Evolutionary conservation across 2,329 filamentous ascomycete species (phyloP).

Genomic region (Aspergillus floridensis): DNA sequence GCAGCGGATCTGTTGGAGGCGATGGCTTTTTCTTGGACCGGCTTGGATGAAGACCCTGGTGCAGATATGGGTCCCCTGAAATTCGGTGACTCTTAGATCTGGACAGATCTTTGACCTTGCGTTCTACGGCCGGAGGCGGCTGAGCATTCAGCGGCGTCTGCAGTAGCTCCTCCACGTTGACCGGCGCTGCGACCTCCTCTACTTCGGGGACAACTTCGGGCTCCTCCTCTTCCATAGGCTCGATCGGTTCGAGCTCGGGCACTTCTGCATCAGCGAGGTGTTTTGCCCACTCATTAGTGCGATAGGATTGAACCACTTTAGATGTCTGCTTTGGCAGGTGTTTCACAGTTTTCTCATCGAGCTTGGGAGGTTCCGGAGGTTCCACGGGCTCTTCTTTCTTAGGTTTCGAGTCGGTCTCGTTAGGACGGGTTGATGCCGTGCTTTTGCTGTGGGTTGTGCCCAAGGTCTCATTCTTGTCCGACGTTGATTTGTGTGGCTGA

Average conservation of each 20-base stretch:
- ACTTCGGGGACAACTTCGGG: conserved; percentile 29
- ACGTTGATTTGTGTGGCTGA: not conserved
- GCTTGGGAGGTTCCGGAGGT: conserved; percentile 20
- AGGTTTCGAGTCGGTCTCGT: conserved; percentile 3
- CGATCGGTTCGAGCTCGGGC: conserved; percentile 58
- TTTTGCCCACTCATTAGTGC: conserved; percentile 96
- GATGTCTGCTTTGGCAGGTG: conserved; percentile 70
- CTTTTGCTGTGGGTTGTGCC: not conserved
- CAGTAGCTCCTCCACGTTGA: conserved; percentile 63
- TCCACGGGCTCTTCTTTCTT: conserved; percentile 22
- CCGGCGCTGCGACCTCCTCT: conserved; percentile 58
- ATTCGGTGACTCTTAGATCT: conserved; percentile 17
- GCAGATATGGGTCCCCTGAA: conserved; percentile 14
- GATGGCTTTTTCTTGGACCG: conserved; percentile 13
- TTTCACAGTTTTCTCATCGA: conserved; percentile 45
- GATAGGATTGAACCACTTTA: conserved; percentile 74
- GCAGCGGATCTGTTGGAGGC: conserved; percentile 9
- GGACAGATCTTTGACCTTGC: conserved; percentile 12
- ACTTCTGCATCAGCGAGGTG: conserved; percentile 75
- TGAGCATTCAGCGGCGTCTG: conserved; percentile 58
- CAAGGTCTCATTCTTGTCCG: not conserved
- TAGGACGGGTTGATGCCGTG: conserved; percentile 2
- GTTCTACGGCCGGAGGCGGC: conserved; percentile 39
- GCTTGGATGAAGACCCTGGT: not conserved
- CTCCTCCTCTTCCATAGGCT: conserved; percentile 35